Percentiles rank a stretch among this genome's conserved stretches.
These are phyloP conservation scores for Ballota nigra DNA, from an alignment of 257 asterid genomes.

Conservation along the genomic window DNA sequence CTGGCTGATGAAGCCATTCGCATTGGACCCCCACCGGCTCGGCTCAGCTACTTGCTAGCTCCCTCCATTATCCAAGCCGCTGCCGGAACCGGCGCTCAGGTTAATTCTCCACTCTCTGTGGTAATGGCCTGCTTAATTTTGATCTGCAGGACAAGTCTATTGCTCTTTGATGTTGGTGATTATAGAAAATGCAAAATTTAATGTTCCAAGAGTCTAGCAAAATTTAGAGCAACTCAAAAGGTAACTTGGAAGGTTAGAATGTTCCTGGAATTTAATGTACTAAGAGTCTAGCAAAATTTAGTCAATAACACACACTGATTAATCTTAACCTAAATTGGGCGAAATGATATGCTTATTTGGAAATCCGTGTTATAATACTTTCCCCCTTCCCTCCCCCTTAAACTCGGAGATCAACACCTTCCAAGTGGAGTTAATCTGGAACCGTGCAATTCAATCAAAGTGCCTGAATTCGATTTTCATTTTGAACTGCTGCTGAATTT, in stretches of 20 bases:
- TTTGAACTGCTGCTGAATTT: not conserved
- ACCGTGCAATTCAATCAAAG: not conserved
- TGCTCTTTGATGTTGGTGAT: not conserved
- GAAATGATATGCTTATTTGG: not conserved
- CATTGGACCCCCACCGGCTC: constrained; percentile 92
- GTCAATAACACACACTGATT: not conserved
- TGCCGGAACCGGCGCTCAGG: constrained; percentile 78
- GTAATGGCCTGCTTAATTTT: not conserved
- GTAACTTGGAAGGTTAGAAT: not conserved
- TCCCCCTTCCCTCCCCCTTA: not conserved
- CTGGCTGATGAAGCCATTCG: constrained; percentile 91
- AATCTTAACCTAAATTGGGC: not conserved
- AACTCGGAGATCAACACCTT: not conserved
- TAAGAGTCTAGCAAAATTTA: not conserved
- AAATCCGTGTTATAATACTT: not conserved
- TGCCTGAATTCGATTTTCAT: constrained; percentile 2
- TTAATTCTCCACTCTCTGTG: constrained; percentile 25
- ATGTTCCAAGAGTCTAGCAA: not conserved
- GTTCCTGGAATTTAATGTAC: not conserved
- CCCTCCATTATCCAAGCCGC: constrained; percentile 79
- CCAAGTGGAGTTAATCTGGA: constrained; percentile 1
- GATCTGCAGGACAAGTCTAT: not conserved
- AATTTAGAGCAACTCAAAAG: not conserved
- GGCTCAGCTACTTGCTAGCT: constrained; percentile 84
- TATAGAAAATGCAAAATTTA: not conserved